These are phyloP conservation scores for Rhizopus stolonifer DNA, from an alignment of 371 early-diverging fungal genomes.

Conservation along the genomic window DNA sequence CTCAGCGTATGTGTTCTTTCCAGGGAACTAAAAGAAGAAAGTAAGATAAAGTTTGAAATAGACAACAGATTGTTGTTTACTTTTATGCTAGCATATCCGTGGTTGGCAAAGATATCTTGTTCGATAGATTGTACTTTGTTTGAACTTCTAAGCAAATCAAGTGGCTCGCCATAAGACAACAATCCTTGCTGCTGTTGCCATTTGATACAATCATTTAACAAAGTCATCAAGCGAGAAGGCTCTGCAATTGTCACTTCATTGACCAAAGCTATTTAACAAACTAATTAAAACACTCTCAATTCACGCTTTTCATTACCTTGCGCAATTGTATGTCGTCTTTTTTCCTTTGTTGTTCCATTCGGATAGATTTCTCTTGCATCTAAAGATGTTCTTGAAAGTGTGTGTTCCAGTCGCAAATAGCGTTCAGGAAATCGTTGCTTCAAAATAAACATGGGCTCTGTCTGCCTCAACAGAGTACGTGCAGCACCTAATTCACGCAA, in stretches of 20 bases:
- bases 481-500: constrained; percentile 84
- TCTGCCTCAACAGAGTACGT: constrained; percentile 80
- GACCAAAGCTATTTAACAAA: constrained; percentile 40
- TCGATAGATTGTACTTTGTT: constrained; percentile 59
- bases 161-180: constrained; percentile 63
- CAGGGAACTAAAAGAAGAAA: constrained; percentile 88
- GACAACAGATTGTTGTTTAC: constrained; percentile 27
- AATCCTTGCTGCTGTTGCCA: constrained; percentile 87
- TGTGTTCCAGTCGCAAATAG: constrained; percentile 75
- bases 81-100: constrained; percentile 73
- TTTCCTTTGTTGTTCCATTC: constrained; percentile 61
- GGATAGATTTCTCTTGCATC: constrained; percentile 64
- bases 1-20: constrained; percentile 83
- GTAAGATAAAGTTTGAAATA: no score
- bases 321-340: constrained; percentile 72
- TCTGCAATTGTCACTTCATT: constrained; percentile 77
- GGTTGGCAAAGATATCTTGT: constrained; percentile 70
- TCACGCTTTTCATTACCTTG: constrained; percentile 40
- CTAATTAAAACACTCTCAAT: neutral
- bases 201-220: constrained; percentile 83
- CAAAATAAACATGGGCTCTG: constrained; percentile 81
- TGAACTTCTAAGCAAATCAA: constrained; percentile 78
- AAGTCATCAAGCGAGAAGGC: constrained; percentile 75
- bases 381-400: constrained; percentile 68
- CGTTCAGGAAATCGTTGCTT: constrained; percentile 71